Evolutionary conservation across 2,329 filamentous ascomycete species (phyloP).

Genomic region (Pestalotiopsis sp.): DNA sequence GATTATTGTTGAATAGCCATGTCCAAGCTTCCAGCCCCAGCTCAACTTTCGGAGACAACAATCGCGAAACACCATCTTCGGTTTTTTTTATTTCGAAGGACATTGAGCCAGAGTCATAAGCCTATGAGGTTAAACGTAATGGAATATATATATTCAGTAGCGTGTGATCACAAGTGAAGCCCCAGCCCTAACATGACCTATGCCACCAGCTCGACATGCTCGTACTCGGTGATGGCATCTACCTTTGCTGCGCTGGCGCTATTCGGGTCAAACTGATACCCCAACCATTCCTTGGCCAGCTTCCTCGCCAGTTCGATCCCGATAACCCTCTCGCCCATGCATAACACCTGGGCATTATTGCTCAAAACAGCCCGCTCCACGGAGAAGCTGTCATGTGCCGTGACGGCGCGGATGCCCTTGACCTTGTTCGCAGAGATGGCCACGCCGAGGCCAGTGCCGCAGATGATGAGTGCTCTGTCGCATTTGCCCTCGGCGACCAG

Average conservation of each 20-base stretch:
- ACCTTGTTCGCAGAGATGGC: constrained; percentile 91
- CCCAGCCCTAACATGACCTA: not conserved
- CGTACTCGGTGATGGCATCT: constrained; percentile 38
- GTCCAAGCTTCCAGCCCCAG: too few relatives aligned
- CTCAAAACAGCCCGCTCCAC: constrained; percentile 80
- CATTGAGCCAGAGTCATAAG: too few relatives aligned
- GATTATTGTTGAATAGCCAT: too few relatives aligned
- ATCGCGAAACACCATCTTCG: too few relatives aligned
- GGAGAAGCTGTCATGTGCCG: constrained; percentile 83
- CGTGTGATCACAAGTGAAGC: too few relatives aligned
- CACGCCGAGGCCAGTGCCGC: constrained; percentile 84
- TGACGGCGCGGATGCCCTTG: constrained; percentile 82
- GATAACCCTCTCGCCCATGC: constrained; percentile 82
- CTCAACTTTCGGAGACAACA: too few relatives aligned
- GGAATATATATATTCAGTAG: not conserved
- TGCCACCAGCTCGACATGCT: not conserved
- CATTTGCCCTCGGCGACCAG: constrained; percentile 62
- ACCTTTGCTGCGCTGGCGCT: constrained; percentile 47
- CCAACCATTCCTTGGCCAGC: constrained; percentile 77
- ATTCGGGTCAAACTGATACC: constrained; percentile 70
- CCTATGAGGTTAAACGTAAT: too few relatives aligned
- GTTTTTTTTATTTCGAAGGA: too few relatives aligned
- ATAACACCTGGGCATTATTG: constrained; percentile 86
- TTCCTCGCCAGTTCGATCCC: constrained; percentile 79
- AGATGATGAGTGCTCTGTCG: constrained; percentile 78